phyloP scores from a whole-genome alignment of 1,284 basidiomycete species.

The Athelia sp. region DNA sequence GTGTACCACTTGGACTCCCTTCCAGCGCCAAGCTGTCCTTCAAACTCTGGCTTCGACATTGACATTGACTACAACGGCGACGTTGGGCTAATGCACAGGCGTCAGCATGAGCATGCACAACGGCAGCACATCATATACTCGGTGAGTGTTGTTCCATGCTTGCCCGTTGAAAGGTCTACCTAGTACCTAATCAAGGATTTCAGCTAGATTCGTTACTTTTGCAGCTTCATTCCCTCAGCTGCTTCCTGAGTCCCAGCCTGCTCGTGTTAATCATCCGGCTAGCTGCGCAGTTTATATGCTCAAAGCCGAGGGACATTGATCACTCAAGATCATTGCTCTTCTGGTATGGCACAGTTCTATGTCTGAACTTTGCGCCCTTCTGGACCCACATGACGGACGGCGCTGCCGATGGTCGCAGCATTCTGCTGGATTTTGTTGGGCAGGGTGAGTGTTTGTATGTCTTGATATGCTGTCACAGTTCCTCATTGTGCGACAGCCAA shows the following conservation, averaged over 20 bases:
- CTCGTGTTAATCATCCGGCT: conserved; percentile 52
- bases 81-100: conserved; percentile 47
- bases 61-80: neutral
- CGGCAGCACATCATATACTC: conserved; percentile 71
- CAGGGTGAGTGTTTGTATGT: conserved; percentile 44
- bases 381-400: conserved; percentile 55
- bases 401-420: conserved; percentile 44
- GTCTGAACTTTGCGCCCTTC: conserved; percentile 53
- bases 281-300: conserved; percentile 57
- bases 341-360: conserved; percentile 53
- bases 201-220: conserved; percentile 68
- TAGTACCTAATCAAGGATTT: conserved; percentile 2
- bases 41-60: neutral
- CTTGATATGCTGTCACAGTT: neutral
- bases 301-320: conserved; percentile 60
- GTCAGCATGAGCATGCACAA: conserved; percentile 68
- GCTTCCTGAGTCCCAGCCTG: conserved; percentile 66
- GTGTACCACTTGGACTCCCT: too few species aligned
- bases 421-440: conserved; percentile 75
- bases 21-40: neutral
- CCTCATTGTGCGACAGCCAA: conserved; percentile 34
- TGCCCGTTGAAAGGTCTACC: conserved; percentile 1
- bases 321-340: conserved; percentile 54
- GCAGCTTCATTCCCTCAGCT: conserved; percentile 68
- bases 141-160: conserved; percentile 34